A percentile compares a stretch with the other conserved stretches of the same genome.
These are phyloP conservation scores for Skeletonema tropicum DNA, from an alignment of 108 stramenopile genomes.

Conservation along the genomic window DNA sequence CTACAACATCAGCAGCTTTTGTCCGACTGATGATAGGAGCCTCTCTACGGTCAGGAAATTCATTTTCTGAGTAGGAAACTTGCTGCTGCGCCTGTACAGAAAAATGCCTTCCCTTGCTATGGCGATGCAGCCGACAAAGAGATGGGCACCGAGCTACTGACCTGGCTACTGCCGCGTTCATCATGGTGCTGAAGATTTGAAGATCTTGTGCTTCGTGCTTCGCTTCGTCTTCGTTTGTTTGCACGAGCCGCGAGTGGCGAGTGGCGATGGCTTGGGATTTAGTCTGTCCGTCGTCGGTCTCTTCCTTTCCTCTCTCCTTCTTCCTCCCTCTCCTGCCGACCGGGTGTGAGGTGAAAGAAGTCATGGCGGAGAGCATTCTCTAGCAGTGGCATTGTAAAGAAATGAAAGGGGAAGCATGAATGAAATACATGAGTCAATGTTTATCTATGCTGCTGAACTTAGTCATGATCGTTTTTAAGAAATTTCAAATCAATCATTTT, in stretches of 20 bases:
- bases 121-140: not conserved
- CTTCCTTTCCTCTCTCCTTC: not conserved
- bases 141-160: not conserved
- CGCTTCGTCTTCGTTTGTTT: too few relatives aligned
- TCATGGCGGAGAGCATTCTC: not conserved
- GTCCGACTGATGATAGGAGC: conserved; percentile 69
- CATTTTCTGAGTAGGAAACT: conserved; percentile 45
- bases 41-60: conserved; percentile 79
- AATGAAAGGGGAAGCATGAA: not conserved
- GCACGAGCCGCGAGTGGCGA: too few relatives aligned
- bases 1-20: conserved; percentile 26
- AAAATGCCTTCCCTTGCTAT: not conserved
- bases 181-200: too few relatives aligned
- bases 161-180: too few relatives aligned
- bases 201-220: too few relatives aligned
- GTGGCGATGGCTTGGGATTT: too few relatives aligned
- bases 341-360: not conserved
- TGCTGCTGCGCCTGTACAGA: not conserved
- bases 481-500: not conserved
- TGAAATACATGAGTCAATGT: not conserved
- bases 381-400: not conserved
- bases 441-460: too few relatives aligned
- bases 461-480: too few relatives aligned
- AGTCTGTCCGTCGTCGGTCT: too few relatives aligned
- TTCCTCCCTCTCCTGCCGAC: not conserved